Percentiles rank a stretch among this genome's conserved stretches.
phyloP scores from a whole-genome alignment of 371 early-diverging fungal genomes.

The Syncephalastrum sp. region DNA sequence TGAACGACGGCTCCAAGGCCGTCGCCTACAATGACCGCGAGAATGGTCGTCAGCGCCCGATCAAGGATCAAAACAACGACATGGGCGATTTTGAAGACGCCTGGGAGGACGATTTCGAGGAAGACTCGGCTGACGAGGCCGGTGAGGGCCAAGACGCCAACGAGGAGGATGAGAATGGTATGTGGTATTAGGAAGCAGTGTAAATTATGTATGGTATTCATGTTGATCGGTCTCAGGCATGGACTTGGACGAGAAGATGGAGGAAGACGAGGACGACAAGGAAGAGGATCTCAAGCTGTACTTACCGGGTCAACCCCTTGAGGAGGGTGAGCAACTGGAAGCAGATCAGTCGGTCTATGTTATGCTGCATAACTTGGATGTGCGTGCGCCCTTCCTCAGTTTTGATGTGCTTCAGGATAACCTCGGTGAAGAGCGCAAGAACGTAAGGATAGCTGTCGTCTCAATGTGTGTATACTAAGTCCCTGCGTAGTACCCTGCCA shows the following conservation, averaged over 20 bases:
- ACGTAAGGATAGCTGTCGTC: constrained; percentile 41
- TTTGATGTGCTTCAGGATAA: constrained; percentile 91
- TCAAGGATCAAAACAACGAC: constrained; percentile 56
- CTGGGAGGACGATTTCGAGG: constrained; percentile 91
- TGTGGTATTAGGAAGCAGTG: constrained; percentile 1
- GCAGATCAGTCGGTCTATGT: constrained; percentile 93
- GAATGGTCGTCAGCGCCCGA: constrained; percentile 20
- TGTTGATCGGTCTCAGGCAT: constrained; percentile 25
- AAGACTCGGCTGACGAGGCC: constrained; percentile 65
- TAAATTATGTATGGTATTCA: not conserved
- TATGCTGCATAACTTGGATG: constrained; percentile 92
- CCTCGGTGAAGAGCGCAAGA: constrained; percentile 78
- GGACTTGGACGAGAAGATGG: constrained; percentile 58
- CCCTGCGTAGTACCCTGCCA: constrained; percentile 75
- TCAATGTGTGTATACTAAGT: not conserved
- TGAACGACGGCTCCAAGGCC: constrained; percentile 31
- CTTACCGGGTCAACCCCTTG: constrained; percentile 89
- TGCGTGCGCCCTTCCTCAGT: constrained; percentile 95
- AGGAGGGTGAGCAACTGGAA: constrained; percentile 87
- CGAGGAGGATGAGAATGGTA: constrained; percentile 54
- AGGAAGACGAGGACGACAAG: constrained; percentile 44
- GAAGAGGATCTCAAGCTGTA: constrained; percentile 73
- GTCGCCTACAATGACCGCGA: constrained; percentile 35
- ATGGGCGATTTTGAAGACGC: constrained; percentile 98
- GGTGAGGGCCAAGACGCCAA: constrained; percentile 47